Evolutionary conservation across 2,329 filamentous ascomycete species (phyloP), one percentile per base, ranked within the genome.

Genomic region (Cytospora piceicola): DNA sequence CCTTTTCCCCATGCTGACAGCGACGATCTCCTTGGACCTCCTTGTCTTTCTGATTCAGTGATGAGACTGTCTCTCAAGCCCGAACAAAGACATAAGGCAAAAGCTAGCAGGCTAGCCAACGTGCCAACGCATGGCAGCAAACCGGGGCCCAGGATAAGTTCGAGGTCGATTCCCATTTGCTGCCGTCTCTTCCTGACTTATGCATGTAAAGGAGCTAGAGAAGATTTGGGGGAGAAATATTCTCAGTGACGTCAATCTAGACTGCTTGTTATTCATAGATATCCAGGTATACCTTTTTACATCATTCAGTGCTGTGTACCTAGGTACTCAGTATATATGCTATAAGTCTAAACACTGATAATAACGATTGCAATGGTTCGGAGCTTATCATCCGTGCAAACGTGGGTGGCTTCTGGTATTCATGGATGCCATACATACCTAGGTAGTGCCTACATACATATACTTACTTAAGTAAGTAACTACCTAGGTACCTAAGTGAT

Each of bases 161-260:
- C 20, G 14, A n/a, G 1, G 42, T 9, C 7, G 20, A 22, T 3
- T 46, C 20, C 7, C 7, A 46, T 46, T 11, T 9, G n/a, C 20
- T 22, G n/a, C 20, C 8, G 17, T 9, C 9, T 22, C n/a, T 22
- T 8, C 7, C n/a, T 4, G 20, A 22, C 42, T 46, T 46, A 46
- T 46, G 9, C 42, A 22, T 46, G 42, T 56, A 27, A 53, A 15
- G 36, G 11, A 49, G 27, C 20, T 24, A n/a, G 27, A 22, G 32
- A 22, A 7, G 12, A 2, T 9, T 4, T 14, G n/a, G 49, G 54
- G 15, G 11, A 30, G n/a, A 22, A 15, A 32, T 14, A 62, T 46
- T 29, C 17, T 53, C 36, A 49, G 46, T 62, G 60, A 62, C 60
- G 60, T 62, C 60, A 55, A 24, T 32, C n/a, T 4, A 20, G 39